These are phyloP conservation scores for Malus hybrid DNA, from an alignment of 331 rosid genomes.

Conservation along the genomic window DNA sequence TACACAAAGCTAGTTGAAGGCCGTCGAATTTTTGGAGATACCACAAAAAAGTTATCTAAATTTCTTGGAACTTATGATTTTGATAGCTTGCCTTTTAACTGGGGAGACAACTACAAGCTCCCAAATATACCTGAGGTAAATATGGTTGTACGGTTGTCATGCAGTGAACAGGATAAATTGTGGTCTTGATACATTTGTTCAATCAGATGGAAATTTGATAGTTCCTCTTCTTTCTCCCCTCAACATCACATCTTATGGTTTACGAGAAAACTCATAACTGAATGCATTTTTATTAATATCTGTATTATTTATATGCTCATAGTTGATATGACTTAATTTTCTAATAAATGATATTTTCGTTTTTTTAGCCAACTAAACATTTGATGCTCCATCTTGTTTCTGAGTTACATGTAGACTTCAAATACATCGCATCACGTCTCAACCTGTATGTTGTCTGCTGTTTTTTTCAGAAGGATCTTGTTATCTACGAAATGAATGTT, in stretches of 20 bases:
- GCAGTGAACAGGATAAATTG: neutral
- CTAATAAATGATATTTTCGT: neutral
- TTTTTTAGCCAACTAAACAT: neutral
- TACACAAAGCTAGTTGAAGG: conserved; percentile 90
- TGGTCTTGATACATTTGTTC: neutral
- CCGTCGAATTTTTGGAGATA: conserved; percentile 74
- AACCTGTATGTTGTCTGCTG: conserved; percentile 15
- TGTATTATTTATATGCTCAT: neutral
- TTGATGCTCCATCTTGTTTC: neutral
- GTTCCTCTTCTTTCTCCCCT: neutral
- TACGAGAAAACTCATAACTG: neutral
- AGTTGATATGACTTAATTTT: conserved; percentile 12
- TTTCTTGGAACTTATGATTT: conserved; percentile 86
- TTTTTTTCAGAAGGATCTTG: conserved; percentile 81
- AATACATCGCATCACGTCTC: neutral
- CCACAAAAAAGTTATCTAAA: conserved; percentile 40
- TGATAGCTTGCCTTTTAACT: conserved; percentile 70
- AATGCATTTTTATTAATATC: neutral
- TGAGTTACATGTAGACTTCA: neutral
- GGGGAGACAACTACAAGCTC: conserved; percentile 86
- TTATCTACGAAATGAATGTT: conserved; percentile 90
- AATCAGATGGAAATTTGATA: neutral
- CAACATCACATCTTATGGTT: neutral
- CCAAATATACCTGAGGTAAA: conserved; percentile 83
- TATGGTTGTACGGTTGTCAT: conserved; percentile 11